phyloP scores from a whole-genome alignment of 306 rosid species.

The Vicia faba region DNA sequence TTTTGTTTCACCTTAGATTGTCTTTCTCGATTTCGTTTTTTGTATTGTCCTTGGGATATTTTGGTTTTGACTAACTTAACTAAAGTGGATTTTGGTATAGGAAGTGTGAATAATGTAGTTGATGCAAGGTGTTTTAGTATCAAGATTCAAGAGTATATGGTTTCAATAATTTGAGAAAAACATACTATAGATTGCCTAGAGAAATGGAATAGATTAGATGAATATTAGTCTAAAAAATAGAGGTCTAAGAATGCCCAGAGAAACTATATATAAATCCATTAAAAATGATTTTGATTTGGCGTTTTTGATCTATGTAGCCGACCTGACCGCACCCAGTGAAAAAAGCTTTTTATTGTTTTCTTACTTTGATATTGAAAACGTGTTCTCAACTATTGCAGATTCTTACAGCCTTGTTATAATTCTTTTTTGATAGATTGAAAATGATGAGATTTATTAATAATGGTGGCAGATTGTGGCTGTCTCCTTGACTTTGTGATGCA shows the following conservation, averaged over 20 bases:
- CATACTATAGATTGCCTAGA: too few relatives aligned
- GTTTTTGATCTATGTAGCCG: not conserved
- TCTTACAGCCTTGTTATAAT: not conserved
- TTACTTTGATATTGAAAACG: not conserved
- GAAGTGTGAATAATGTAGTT: too few relatives aligned
- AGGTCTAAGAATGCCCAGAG: not conserved
- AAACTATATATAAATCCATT: not conserved
- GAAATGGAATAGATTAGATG: too few relatives aligned
- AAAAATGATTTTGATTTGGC: not conserved
- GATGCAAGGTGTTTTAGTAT: too few relatives aligned
- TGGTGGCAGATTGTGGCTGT: constrained; percentile 1
- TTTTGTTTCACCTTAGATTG: too few relatives aligned
- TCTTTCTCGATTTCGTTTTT: too few relatives aligned
- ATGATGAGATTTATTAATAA: not conserved
- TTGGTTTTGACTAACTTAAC: too few relatives aligned
- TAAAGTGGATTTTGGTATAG: too few relatives aligned
- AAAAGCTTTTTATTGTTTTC: not conserved
- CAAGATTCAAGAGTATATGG: too few relatives aligned
- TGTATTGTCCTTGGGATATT: too few relatives aligned
- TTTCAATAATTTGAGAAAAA: not conserved
- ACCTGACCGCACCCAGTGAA: not conserved
- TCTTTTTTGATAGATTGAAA: constrained; percentile 7
- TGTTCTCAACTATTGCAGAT: not conserved
- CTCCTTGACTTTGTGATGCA: constrained; percentile 25
- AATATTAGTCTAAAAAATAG: too few relatives aligned